Percentiles rank a stretch among this genome's conserved stretches.
These are phyloP conservation scores for Trypanosoma conorhini DNA, from an alignment of 208 protist species.

Conservation along the genomic window DNA sequence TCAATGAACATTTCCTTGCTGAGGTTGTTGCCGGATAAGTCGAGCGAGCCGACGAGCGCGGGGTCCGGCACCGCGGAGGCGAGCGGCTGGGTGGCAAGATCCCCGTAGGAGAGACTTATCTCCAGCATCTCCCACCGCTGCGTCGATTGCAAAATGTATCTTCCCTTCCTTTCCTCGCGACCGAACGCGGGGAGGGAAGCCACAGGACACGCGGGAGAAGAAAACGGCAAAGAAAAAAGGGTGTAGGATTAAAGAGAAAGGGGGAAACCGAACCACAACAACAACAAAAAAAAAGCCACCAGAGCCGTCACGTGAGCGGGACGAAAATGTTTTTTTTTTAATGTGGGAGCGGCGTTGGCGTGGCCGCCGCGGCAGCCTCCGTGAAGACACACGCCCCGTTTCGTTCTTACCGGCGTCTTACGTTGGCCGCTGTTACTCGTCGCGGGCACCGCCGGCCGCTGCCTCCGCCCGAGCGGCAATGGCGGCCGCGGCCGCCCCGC, in stretches of 20 bases:
- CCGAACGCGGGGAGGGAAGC: no score
- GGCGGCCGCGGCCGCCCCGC: conserved; percentile 9
- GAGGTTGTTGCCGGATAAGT: conserved; percentile 84
- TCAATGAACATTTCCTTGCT: conserved; percentile 43
- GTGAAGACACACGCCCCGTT: not conserved
- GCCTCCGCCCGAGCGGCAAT: not conserved
- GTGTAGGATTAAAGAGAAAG: no score
- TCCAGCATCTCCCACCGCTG: conserved; percentile 3
- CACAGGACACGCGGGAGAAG: no score
- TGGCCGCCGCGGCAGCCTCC: not conserved
- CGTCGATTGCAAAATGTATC: conserved; percentile 1
- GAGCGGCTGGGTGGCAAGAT: conserved; percentile 53
- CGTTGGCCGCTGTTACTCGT: not conserved
- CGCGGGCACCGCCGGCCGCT: not conserved
- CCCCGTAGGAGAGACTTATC: conserved; percentile 67
- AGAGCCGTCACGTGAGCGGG: no score
- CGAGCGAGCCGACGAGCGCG: conserved; percentile 47
- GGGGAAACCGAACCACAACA: no score
- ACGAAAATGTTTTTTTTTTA: no score
- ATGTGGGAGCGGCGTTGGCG: not conserved
- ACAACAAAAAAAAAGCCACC: no score
- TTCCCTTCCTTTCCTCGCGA: not conserved
- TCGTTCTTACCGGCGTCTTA: not conserved
- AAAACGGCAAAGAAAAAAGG: no score
- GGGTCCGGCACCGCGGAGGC: conserved; percentile 40